Conservation (phyloP, 2,329 filamentous ascomycete genomes). For the Thielaviopsis populi region DNA sequence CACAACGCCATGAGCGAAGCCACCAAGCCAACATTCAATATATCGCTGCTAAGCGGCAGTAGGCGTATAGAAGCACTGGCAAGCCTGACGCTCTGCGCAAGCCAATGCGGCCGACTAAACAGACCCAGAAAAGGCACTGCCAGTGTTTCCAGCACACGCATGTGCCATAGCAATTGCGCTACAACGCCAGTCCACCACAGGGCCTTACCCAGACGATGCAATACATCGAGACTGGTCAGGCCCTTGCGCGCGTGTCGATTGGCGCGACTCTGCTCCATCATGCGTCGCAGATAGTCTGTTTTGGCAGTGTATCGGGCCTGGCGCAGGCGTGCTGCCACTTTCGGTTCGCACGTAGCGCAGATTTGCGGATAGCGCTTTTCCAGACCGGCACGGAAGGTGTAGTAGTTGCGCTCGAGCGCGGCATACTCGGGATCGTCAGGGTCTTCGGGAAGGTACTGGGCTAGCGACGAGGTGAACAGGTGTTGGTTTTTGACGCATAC, state of each 20-base stretch:
- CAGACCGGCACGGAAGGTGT: slow-evolving; percentile 53
- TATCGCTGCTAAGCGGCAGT: slow-evolving; percentile 28
- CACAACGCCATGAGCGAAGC: slow-evolving; percentile 39
- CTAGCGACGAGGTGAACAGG: slow-evolving; percentile 58
- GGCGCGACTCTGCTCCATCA: slow-evolving; percentile 51
- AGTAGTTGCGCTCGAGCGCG: slow-evolving; percentile 52
- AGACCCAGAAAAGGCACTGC: neutral
- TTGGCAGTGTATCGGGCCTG: slow-evolving; percentile 66
- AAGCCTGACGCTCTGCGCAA: neutral
- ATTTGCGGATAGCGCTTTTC: slow-evolving; percentile 81
- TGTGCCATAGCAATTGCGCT: slow-evolving; percentile 38
- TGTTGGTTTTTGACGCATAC: slow-evolving; percentile 82
- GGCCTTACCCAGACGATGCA: slow-evolving; percentile 30
- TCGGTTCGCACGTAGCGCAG: slow-evolving; percentile 64
- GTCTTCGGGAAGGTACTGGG: slow-evolving; percentile 60
- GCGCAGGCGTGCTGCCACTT: slow-evolving; percentile 53
- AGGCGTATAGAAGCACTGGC: slow-evolving; percentile 23
- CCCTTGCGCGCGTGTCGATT: slow-evolving; percentile 22
- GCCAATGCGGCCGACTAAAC: slow-evolving; percentile 5
- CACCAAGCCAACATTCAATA: slow-evolving; percentile 34
- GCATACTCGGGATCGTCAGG: slow-evolving; percentile 51
- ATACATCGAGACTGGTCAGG: slow-evolving; percentile 29
- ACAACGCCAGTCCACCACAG: slow-evolving; percentile 35
- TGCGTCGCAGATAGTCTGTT: slow-evolving; percentile 61
- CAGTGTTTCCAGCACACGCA: slow-evolving; percentile 21